Conservation (phyloP, 2,329 filamentous ascomycete genomes). For the Ciborinia camelliae region DNA sequence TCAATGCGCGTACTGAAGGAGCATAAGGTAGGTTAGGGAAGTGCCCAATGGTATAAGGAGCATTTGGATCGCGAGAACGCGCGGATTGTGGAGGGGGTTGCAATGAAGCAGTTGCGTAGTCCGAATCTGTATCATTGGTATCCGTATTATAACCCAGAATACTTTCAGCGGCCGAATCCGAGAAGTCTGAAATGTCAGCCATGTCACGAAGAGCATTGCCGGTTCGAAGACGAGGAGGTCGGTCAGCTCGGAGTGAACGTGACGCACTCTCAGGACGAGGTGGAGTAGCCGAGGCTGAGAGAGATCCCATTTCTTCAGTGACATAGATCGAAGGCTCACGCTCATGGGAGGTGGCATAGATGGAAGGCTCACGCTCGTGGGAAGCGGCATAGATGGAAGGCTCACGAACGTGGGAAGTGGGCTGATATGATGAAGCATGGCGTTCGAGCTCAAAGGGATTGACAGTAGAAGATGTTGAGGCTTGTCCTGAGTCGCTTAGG, state of each 20-base stretch:
- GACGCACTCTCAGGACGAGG: slow-evolving; percentile 13
- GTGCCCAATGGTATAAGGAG: slow-evolving; percentile 24
- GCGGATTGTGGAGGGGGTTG: slow-evolving; percentile 25
- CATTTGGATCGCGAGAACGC: background rate
- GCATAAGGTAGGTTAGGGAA: slow-evolving; percentile 29
- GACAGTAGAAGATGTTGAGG: slow-evolving; percentile 50
- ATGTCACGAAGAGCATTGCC: slow-evolving; percentile 28
- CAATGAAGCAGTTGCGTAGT: slow-evolving; percentile 21
- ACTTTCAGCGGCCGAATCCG: slow-evolving; percentile 32
- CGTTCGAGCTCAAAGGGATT: slow-evolving; percentile 62
- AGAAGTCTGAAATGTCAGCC: slow-evolving; percentile 36
- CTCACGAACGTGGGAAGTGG: slow-evolving; percentile 44
- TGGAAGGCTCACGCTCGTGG: slow-evolving; percentile 60
- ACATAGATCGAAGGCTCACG: slow-evolving; percentile 48
- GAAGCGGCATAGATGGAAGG: slow-evolving; percentile 49
- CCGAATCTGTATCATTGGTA: slow-evolving; percentile 26
- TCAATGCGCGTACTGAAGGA: slow-evolving; percentile 31
- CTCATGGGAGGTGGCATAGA: slow-evolving; percentile 36
- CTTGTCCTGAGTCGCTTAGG: slow-evolving; percentile 52
- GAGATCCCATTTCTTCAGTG: slow-evolving; percentile 48
- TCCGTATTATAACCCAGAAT: slow-evolving; percentile 16
- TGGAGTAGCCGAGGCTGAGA: slow-evolving; percentile 48
- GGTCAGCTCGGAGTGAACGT: background rate
- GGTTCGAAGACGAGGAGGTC: slow-evolving; percentile 32
- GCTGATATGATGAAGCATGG: slow-evolving; percentile 54